A percentile compares a stretch with the other conserved stretches of the same genome.
These are phyloP conservation scores for Fusarium paranaense DNA, from an alignment of 2,329 filamentous ascomycete species.

Conservation along the genomic window DNA sequence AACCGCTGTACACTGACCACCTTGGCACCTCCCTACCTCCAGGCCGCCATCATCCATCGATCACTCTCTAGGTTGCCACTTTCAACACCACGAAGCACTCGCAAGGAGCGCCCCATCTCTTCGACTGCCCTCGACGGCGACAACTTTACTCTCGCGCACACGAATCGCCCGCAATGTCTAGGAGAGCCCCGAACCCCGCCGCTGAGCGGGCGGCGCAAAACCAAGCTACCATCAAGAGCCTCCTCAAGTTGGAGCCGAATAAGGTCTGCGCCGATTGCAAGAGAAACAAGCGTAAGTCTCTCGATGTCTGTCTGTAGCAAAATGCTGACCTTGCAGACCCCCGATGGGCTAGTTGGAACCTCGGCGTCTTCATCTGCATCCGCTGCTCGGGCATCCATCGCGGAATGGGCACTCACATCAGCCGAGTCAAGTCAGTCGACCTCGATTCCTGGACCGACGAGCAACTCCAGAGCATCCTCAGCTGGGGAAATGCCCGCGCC, in stretches of 20 bases:
- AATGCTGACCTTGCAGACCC: conserved; percentile 71
- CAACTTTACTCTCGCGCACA: neutral
- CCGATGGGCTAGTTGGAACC: conserved; percentile 98
- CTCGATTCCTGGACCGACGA: conserved; percentile 99
- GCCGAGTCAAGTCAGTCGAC: conserved; percentile 96
- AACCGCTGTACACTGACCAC: conserved; percentile 36
- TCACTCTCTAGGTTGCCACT: conserved; percentile 38
- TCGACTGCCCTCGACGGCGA: neutral
- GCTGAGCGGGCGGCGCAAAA: conserved; percentile 94
- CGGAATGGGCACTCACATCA: conserved; percentile 99
- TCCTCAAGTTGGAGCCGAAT: conserved; percentile 94
- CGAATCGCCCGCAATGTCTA: conserved; percentile 71
- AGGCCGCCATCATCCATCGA: conserved; percentile 23
- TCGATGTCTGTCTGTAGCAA: neutral
- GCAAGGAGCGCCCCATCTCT: conserved; percentile 5
- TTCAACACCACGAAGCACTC: conserved; percentile 25
- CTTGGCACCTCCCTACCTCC: conserved; percentile 46
- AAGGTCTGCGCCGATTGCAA: conserved; percentile 99
- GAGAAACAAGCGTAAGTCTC: conserved; percentile 88
- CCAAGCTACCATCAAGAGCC: conserved; percentile 90
- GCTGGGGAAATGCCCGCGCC: conserved; percentile 94
- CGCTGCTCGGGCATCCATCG: conserved; percentile 98
- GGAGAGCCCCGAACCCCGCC: conserved; percentile 80
- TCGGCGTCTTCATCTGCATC: conserved; percentile 97
- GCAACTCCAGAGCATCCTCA: conserved; percentile 91